Conservation (phyloP, 257 asterid species). For the Jaltomata sinuosa region DNA sequence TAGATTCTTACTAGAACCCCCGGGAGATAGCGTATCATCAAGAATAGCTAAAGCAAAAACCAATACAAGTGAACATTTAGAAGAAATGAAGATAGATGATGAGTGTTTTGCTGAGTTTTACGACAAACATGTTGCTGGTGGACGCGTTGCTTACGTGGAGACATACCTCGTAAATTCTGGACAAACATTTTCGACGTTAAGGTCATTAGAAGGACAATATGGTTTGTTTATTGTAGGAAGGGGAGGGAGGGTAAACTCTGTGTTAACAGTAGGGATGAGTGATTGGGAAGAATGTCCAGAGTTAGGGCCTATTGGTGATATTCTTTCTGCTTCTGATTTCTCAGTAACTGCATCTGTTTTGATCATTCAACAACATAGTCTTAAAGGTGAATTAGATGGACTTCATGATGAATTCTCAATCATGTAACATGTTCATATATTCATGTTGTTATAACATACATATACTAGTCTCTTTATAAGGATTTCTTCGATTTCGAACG, state of each 20-base stretch:
- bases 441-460: background rate
- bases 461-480: no score
- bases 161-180: constrained; percentile 82
- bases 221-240: constrained; percentile 81
- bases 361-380: constrained; percentile 76
- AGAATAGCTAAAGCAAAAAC: constrained; percentile 60
- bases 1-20: constrained; percentile 65
- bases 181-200: constrained; percentile 67
- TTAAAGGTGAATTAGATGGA: constrained; percentile 81
- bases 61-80: constrained; percentile 63
- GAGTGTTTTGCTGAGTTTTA: constrained; percentile 86
- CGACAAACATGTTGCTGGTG: constrained; percentile 75
- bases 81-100: constrained; percentile 84
- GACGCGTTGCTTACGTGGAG: constrained; percentile 83
- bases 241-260: constrained; percentile 72
- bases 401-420: constrained; percentile 83
- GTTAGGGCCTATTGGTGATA: constrained; percentile 88
- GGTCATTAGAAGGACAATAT: constrained; percentile 79
- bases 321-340: constrained; percentile 79
- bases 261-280: constrained; percentile 84
- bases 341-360: constrained; percentile 71
- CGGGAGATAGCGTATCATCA: constrained; percentile 54
- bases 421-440: constrained; percentile 31
- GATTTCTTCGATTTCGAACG: background rate
- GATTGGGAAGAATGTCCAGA: constrained; percentile 99